Evolutionary conservation across 129 eudicot species (phyloP).

Genomic region (Escallonia rubra): DNA sequence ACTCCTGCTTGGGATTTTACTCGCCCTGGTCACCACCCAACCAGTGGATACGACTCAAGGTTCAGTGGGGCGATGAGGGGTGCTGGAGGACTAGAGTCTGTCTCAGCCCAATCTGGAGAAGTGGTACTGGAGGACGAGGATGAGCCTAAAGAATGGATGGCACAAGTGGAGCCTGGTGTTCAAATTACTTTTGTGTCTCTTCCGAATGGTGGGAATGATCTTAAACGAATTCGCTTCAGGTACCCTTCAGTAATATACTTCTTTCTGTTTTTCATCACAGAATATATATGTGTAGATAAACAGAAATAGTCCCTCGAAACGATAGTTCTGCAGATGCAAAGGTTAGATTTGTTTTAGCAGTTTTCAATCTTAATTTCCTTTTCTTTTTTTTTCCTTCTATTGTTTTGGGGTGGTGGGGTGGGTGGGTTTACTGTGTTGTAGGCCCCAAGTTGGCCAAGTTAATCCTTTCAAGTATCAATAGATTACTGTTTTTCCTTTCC

Average conservation of each 20-base stretch:
- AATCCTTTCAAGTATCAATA: neutral
- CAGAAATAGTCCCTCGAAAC: no score
- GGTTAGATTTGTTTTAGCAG: neutral
- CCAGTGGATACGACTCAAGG: constrained; percentile 26
- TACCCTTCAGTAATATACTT: constrained; percentile 13
- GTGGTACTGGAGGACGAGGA: constrained; percentile 75
- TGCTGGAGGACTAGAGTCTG: constrained; percentile 54
- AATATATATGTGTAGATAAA: no score
- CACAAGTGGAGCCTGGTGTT: constrained; percentile 99
- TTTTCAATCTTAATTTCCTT: no score
- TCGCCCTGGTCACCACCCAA: constrained; percentile 23
- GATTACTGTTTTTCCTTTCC: constrained; percentile 7
- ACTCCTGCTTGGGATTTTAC: constrained; percentile 89
- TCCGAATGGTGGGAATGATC: constrained; percentile 93
- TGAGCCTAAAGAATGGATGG: constrained; percentile 96
- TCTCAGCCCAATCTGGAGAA: constrained; percentile 59
- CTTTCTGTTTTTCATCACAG: no score
- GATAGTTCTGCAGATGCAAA: neutral
- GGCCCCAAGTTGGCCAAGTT: neutral
- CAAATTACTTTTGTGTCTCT: constrained; percentile 92
- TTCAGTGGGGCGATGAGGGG: constrained; percentile 32
- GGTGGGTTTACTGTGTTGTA: neutral
- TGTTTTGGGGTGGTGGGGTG: neutral
- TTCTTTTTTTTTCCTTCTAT: neutral
- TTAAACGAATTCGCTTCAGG: constrained; percentile 95